Base-by-base conservation (phyloP, 1,139 yeast genomes). In the Taiozyma sp. region DNA sequence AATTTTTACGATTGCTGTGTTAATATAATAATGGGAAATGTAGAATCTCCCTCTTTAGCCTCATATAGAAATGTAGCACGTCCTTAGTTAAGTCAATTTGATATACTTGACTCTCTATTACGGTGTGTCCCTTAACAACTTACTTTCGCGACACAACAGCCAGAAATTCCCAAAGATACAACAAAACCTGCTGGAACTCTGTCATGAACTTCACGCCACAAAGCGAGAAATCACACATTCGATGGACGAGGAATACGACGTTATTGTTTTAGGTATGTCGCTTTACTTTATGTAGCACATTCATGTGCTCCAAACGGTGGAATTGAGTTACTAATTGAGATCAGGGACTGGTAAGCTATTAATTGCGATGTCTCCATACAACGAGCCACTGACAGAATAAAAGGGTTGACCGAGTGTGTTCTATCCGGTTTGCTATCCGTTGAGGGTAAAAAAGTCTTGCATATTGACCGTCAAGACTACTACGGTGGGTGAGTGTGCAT, bases 171-270 rank as follows among this genome's bases (percentile, higher is more conserved):
- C 30, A 8, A 28, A 28, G 19, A 19, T 19, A 19, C 19, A 19
- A 19, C 19, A 19, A 19, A 19, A 7, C 8, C 8, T 5, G 8
- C 2, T 24, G 27, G 27, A 5, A 24, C 7, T 24, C 8, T 24
- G 27, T 24, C 27, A 24, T 24, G 27, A 36, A 16, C 12, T 36
- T 8, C 10, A 36, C 39, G 10, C 39, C 22, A 36, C 22, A 36
- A 16, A 36, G 39, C 22, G 19, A 22, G 16, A 36, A 44, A 23
- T 38, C 4, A 12, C 13, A 27, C 19, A 8, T 52, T 59, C 57
- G 51, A 90, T 95, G 97, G 98, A 93, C 72, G 97, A 92, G 73
- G 84, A 88, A 62, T 93, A 92, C 81, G 99, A 93, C 74, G 93
- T 88, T 56, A 88, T 89, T 61, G 96, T 89, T 43, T 71, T 85